Base-by-base conservation (phyloP, 495 filamentous ascomycete species). In the Echria macrotheca region DNA sequence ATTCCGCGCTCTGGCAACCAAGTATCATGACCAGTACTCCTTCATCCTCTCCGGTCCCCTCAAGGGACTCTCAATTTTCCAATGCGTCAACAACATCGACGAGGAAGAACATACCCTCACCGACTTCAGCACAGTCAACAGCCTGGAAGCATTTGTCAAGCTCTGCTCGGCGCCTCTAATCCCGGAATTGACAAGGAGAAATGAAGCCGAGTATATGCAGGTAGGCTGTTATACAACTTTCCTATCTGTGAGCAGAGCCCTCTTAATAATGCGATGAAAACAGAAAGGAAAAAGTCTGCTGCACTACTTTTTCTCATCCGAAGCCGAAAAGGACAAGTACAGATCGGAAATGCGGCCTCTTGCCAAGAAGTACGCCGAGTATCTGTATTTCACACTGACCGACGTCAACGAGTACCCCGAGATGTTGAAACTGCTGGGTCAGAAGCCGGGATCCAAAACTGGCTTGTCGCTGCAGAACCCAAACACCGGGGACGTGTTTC, bases 301-400 rank as follows among this genome's bases (percentile, higher is more conserved):
- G 17, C 65, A 67, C 55, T 59, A 63, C 42, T 68, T 69, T 47
- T 49, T 51, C 1, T 1, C 17, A 1, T 33, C 33, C 1, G 36
- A 47, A 15, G 18, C 28, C 12, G 50, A 60, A 10, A 45, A 31
- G 9, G 54, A 47, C 4, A 17, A 19, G 4, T 52, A 59, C n/a
- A 19, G 33, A 21, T 8, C 32, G 12, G 50, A 58, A n/a, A 57
- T 74, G 43, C 56, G 57, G 7, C 62, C 67, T 2, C 46, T 74
- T 0, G 71, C 71, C 4, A 69, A 69, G 56, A 71, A 69, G 55
- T 73, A 73, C 54, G 55, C 60, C 33, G 65, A 76, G 8, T 73
- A 66, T 38, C 56, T 74, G 9, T 53, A 24, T 32, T 71, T 76
- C 47, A 66, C 67, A n/a, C 65, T 67, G n/a, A 65, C 71, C 1